Percentiles rank a stretch among this genome's conserved stretches.
Conservation (phyloP, 805 yeast species). For the Schizosaccharomyces octosporus region DNA sequence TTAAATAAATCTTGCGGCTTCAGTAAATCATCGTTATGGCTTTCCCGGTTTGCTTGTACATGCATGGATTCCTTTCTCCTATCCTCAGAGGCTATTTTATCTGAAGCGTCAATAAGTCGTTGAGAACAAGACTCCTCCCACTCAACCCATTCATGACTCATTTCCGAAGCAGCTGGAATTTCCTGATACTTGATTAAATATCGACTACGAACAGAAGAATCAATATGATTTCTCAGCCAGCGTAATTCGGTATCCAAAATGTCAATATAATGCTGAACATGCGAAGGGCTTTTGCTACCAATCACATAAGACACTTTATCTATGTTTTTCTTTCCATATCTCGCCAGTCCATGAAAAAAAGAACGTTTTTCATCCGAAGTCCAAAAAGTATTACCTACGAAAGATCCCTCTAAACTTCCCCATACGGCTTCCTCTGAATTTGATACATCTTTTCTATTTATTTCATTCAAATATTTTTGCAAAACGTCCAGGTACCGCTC, state of each 20-base stretch:
- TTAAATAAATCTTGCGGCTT: too few relatives aligned
- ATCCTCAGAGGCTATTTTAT: background rate
- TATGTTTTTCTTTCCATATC: background rate
- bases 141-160: background rate
- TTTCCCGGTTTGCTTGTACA: too few relatives aligned
- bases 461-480: background rate
- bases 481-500: background rate
- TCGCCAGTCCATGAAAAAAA: background rate
- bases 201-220: background rate
- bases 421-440: background rate
- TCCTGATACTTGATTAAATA: background rate
- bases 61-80: too few relatives aligned
- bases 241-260: background rate
- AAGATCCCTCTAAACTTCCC: background rate
- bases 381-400: background rate
- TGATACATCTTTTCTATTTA: background rate
- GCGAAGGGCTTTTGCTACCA: background rate
- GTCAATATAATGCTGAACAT: background rate
- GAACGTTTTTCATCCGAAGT: background rate
- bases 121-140: background rate
- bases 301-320: background rate
- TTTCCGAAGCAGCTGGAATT: background rate
- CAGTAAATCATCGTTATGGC: too few relatives aligned
- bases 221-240: background rate
- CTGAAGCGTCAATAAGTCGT: background rate